Evolutionary conservation across 2,329 filamentous ascomycete genomes (phyloP).

Genomic region (Calycina herbarum): DNA sequence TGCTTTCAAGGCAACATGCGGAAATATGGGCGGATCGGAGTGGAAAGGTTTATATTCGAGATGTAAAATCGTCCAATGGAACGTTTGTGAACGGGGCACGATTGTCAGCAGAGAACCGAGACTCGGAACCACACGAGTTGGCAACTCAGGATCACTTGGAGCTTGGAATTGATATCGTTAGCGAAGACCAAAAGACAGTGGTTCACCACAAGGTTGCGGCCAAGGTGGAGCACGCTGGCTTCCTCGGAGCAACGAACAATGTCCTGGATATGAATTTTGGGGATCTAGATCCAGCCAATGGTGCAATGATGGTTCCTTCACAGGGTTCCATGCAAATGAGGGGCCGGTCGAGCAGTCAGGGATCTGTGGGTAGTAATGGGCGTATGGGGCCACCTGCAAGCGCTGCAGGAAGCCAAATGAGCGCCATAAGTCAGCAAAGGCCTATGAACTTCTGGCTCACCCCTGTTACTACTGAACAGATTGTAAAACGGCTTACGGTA

Average conservation of each 20-base stretch:
- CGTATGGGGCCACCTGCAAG: conserved; percentile 56
- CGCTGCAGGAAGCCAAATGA: conserved; percentile 54
- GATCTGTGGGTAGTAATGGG: conserved; percentile 61
- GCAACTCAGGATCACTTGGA: conserved; percentile 90
- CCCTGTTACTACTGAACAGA: conserved; percentile 89
- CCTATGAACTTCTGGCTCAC: conserved; percentile 82
- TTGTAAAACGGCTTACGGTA: conserved; percentile 69
- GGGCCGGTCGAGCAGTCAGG: conserved; percentile 67
- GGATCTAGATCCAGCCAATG: conserved; percentile 81
- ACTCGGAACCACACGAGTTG: conserved; percentile 93
- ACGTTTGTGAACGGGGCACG: conserved; percentile 95
- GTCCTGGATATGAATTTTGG: conserved; percentile 88
- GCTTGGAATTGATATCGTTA: conserved; percentile 96
- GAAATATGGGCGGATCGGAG: conserved; percentile 87
- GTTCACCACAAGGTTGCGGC: conserved; percentile 98
- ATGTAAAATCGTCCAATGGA: conserved; percentile 97
- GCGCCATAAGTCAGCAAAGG: conserved; percentile 66
- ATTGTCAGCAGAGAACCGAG: conserved; percentile 88
- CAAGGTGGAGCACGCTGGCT: conserved; percentile 92
- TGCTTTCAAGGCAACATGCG: conserved; percentile 91
- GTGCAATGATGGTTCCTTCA: conserved; percentile 68
- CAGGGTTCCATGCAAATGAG: conserved; percentile 69
- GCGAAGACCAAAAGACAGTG: conserved; percentile 96
- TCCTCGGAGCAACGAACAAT: conserved; percentile 72
- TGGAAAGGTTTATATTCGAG: conserved; percentile 92